Conservation (phyloP, 1,284 basidiomycete genomes). For the Fomitopsis schrenkii region DNA sequence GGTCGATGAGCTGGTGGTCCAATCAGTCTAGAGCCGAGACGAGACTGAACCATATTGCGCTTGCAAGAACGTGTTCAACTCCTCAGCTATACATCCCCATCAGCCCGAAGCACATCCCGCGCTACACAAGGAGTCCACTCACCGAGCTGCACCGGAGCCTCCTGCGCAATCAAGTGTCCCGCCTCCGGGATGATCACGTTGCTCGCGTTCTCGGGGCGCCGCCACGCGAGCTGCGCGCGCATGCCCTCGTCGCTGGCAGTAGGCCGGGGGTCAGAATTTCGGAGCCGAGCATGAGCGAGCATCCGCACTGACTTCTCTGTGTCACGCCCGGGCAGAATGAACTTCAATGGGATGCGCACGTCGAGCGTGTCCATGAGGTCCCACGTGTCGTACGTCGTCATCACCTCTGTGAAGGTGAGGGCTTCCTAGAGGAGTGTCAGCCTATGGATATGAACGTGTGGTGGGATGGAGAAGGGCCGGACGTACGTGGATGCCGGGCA, state of each 20-base stretch:
- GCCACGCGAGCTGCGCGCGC: slow-evolving; percentile 50
- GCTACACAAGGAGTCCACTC: neutral
- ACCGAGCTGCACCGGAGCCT: slow-evolving; percentile 24
- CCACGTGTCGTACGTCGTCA: slow-evolving; percentile 40
- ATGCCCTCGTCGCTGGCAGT: slow-evolving; percentile 30
- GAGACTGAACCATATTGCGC: slow-evolving; percentile 9
- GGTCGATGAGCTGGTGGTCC: no score
- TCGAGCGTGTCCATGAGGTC: slow-evolving; percentile 42
- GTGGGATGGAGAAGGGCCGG: neutral
- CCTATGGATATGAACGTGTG: slow-evolving; percentile 1
- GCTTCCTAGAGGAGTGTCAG: slow-evolving; percentile 38
- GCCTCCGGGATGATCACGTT: slow-evolving; percentile 52
- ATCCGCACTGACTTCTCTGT: slow-evolving; percentile 12
- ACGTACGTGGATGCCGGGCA: slow-evolving; percentile 44
- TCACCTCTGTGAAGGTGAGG: slow-evolving; percentile 44
- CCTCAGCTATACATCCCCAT: slow-evolving; percentile 12
- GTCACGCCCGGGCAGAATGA: slow-evolving; percentile 44
- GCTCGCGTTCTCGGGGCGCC: slow-evolving; percentile 52
- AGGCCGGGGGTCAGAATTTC: neutral
- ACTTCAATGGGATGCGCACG: slow-evolving; percentile 44
- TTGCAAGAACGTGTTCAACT: slow-evolving; percentile 18
- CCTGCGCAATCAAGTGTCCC: slow-evolving; percentile 47
- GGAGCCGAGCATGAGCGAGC: neutral
- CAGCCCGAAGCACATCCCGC: neutral
- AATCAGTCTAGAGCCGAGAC: neutral